phyloP scores from a whole-genome alignment of 345 rosid species.

The Euphorbia lathyris region DNA sequence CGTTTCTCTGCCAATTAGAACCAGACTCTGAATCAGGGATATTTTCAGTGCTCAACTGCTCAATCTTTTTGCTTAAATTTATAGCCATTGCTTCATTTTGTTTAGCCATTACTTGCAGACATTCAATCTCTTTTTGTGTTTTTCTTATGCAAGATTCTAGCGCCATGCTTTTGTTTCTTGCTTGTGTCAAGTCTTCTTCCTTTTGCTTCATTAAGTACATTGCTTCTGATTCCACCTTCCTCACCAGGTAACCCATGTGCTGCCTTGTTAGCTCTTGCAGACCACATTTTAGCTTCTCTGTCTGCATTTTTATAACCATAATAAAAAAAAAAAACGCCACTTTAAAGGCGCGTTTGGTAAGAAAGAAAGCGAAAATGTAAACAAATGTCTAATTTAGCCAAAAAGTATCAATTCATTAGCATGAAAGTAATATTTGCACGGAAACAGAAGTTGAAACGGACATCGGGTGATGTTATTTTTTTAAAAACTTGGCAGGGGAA shows the following conservation, averaged over 20 bases:
- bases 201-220: slow-evolving; percentile 42
- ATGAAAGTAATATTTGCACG: too few relatives aligned
- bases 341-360: not conserved
- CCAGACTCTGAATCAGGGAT: slow-evolving; percentile 23
- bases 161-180: slow-evolving; percentile 46
- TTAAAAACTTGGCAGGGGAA: too few relatives aligned
- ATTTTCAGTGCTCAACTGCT: slow-evolving; percentile 8
- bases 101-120: slow-evolving; percentile 59
- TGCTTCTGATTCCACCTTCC: slow-evolving; percentile 42
- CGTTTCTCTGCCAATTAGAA: slow-evolving; percentile 2
- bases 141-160: slow-evolving; percentile 49
- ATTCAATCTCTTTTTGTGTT: slow-evolving; percentile 52
- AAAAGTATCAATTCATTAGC: too few relatives aligned
- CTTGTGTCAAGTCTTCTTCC: slow-evolving; percentile 58
- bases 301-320: slow-evolving; percentile 26
- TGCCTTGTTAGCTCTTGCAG: slow-evolving; percentile 61
- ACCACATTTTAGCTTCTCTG: slow-evolving; percentile 43
- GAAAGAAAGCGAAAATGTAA: too few relatives aligned
- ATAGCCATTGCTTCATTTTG: slow-evolving; percentile 56
- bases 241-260: slow-evolving; percentile 34
- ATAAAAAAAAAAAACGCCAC: not conserved
- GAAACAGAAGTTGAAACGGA: too few relatives aligned
- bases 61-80: slow-evolving; percentile 43
- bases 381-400: too few relatives aligned
- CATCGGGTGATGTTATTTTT: too few relatives aligned